These are phyloP conservation scores for Hirsutella rhossiliensis DNA, from an alignment of 2,329 filamentous ascomycete genomes.

Conservation along the genomic window DNA sequence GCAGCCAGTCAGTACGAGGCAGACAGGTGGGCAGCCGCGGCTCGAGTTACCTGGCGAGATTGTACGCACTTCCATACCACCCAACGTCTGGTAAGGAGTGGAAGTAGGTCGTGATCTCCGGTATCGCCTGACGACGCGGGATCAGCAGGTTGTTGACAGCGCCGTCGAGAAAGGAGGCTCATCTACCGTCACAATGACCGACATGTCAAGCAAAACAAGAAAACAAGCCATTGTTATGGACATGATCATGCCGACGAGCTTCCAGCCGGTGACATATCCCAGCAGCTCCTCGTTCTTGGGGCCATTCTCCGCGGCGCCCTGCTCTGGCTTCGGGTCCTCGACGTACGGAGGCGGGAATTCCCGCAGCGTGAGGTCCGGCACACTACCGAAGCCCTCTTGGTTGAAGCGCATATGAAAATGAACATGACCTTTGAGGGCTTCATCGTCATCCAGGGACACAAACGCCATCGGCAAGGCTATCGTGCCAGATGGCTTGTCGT, in stretches of 20 bases:
- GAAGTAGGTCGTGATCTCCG: not conserved
- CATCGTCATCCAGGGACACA: too few species aligned
- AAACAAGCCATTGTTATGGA: not conserved
- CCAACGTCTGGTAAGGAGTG: not conserved
- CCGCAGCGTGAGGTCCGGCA: too few species aligned
- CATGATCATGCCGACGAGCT: not conserved
- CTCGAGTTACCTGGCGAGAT: not conserved
- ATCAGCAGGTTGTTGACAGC: not conserved
- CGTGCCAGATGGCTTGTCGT: too few species aligned
- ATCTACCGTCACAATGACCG: not conserved
- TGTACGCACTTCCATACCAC: not conserved
- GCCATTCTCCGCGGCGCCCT: too few species aligned
- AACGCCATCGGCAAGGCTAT: too few species aligned
- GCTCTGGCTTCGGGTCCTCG: too few species aligned
- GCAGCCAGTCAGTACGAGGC: not conserved
- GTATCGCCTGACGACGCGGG: not conserved
- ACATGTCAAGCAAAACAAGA: not conserved
- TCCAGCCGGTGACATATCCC: too few species aligned
- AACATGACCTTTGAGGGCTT: too few species aligned
- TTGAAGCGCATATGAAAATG: too few species aligned
- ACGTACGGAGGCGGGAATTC: too few species aligned
- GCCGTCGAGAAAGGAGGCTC: not conserved
- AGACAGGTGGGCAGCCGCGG: not conserved
- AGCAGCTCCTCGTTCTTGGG: too few species aligned
- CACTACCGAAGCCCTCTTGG: too few species aligned